Evolutionary conservation across 306 rosid genomes (phyloP), one percentile per base, ranked within the genome.

Genomic region (Chamaecrista fasciculata): DNA sequence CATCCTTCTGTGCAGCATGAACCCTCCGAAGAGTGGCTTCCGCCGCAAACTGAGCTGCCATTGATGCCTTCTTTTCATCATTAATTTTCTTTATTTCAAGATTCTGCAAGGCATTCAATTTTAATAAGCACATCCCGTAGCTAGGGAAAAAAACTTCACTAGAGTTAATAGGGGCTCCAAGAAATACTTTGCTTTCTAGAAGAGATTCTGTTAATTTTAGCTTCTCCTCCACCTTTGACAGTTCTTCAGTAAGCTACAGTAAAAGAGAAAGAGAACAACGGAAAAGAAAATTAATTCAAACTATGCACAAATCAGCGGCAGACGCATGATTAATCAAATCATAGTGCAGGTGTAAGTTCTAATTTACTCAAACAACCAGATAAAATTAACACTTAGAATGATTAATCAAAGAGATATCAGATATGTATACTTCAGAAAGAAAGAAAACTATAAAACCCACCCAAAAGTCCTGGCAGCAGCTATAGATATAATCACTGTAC

Each of bases 21-120:
- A 95, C 99, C 86, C 99, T 95, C 51, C 97, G 86, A 70, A 95
- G 90, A 62, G 99, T 91, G 72, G 99, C 99, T 86, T 95, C 99
- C 26, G 99, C 99, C 6, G 97, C 99, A 74, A 91, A 95, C 80
- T 95, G 99, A 59, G 97, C 99, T 49, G 99, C 99, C 99, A 91
- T 89, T 24, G 99, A 95, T 21, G 99, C 97, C 71, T 95, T 95
- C 85, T 91, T 95, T 85, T 95, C 99, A 87, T 95, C 99, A 67
- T 89, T 95, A 82, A 95, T 95, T 81, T 91, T 95, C 95, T 95
- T 95, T 56, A 95, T 89, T 78, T 95, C 99, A 62, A 95, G 99
- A 86, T 95, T 95, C 99, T 95, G 92, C 81, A 82, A 79, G 66
- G 78, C 56, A 68, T 29, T 72, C 80, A 10, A 50, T 28, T 72